Evolutionary conservation across 208 protist genomes (phyloP).

Genomic region (Naegleria lovaniensis): DNA sequence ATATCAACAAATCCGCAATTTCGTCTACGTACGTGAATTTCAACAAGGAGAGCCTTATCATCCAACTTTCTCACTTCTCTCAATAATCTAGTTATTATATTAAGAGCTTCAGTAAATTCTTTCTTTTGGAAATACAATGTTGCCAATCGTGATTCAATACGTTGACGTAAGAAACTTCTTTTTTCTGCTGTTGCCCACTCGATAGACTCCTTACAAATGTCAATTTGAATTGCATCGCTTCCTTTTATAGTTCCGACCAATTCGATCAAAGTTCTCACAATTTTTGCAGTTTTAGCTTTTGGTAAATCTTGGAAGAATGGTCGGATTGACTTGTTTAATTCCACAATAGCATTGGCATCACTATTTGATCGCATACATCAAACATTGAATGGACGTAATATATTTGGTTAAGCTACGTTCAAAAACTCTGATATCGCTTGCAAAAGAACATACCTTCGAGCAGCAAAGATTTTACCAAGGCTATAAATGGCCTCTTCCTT

Average conservation of each 20-base stretch:
- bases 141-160: constrained; percentile 83
- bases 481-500: constrained; percentile 14
- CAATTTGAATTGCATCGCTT: constrained; percentile 66
- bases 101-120: constrained; percentile 68
- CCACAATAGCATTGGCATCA: neutral
- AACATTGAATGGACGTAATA: too few relatives aligned
- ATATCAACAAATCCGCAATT: neutral
- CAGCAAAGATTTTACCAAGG: neutral
- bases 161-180: constrained; percentile 90
- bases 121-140: constrained; percentile 78
- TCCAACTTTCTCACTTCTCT: constrained; percentile 91
- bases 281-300: constrained; percentile 80
- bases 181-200: constrained; percentile 87
- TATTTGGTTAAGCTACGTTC: neutral
- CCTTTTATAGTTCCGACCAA: constrained; percentile 66
- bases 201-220: constrained; percentile 84
- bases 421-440: neutral
- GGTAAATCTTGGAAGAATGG: constrained; percentile 68
- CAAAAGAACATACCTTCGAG: neutral
- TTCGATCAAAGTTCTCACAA: constrained; percentile 77
- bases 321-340: constrained; percentile 57
- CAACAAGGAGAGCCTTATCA: constrained; percentile 93
- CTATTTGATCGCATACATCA: neutral
- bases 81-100: constrained; percentile 66
- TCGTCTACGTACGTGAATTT: constrained; percentile 65